A percentile compares a stretch with the other conserved stretches of the same genome.
These are phyloP conservation scores for Vitellaria paradoxa DNA, from an alignment of 179 eudicot genomes.

Conservation along the genomic window DNA sequence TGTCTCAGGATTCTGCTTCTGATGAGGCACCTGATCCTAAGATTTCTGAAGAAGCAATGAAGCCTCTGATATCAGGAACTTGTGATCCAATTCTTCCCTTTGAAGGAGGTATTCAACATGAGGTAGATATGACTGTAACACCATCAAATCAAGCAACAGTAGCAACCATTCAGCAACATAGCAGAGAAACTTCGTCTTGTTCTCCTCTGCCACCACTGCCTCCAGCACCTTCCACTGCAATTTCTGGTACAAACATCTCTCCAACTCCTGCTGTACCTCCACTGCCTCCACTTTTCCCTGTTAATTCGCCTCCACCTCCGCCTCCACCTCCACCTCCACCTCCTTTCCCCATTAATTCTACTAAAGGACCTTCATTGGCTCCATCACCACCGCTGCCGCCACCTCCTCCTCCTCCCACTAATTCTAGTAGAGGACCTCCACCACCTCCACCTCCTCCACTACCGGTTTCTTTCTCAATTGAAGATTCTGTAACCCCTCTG, in stretches of 20 bases:
- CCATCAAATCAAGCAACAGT: slow-evolving; percentile 24
- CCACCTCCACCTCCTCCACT: slow-evolving; percentile 14
- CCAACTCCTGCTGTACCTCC: slow-evolving; percentile 19
- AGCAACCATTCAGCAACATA: slow-evolving; percentile 23
- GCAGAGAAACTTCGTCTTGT: slow-evolving; percentile 24
- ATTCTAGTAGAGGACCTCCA: slow-evolving; percentile 8
- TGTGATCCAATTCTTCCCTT: slow-evolving; percentile 28
- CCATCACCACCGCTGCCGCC: slow-evolving; percentile 35
- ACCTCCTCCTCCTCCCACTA: slow-evolving; percentile 22
- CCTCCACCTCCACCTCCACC: slow-evolving; percentile 34
- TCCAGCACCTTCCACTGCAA: slow-evolving; percentile 15
- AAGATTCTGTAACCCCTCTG: neutral
- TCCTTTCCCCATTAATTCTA: neutral
- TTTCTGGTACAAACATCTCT: slow-evolving; percentile 21
- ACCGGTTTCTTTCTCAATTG: neutral
- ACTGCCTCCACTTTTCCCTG: slow-evolving; percentile 16
- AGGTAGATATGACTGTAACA: slow-evolving; percentile 19
- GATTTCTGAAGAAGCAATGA: slow-evolving; percentile 31
- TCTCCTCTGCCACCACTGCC: slow-evolving; percentile 12
- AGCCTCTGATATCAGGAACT: slow-evolving; percentile 22
- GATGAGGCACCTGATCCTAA: slow-evolving; percentile 67
- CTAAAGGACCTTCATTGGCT: slow-evolving; percentile 14
- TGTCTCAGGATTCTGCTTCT: slow-evolving; percentile 60
- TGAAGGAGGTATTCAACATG: slow-evolving; percentile 30
- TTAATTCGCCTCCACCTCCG: slow-evolving; percentile 7